phyloP scores from a whole-genome alignment of 2,329 filamentous ascomycete species.

The Diaporthe aspalathi region DNA sequence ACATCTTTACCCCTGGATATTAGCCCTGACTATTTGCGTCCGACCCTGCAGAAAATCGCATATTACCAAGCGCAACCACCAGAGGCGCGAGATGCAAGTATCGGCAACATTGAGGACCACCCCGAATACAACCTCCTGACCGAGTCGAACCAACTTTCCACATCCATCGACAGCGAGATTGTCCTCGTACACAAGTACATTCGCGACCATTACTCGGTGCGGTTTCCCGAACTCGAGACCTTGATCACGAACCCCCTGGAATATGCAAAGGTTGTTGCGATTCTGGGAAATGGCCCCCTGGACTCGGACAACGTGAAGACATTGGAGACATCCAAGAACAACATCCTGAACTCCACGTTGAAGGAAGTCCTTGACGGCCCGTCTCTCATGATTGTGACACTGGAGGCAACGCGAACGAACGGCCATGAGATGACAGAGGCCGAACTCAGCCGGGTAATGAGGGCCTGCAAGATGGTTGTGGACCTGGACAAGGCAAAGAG shows the following conservation, averaged over 20 bases:
- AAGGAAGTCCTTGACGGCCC: conserved; percentile 87
- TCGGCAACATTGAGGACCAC: conserved; percentile 91
- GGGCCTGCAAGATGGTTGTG: conserved; percentile 90
- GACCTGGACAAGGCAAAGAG: conserved; percentile 87
- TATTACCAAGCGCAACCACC: conserved; percentile 78
- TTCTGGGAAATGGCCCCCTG: conserved; percentile 92
- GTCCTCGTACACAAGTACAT: conserved; percentile 96
- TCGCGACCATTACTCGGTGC: conserved; percentile 91
- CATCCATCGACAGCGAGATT: conserved; percentile 92
- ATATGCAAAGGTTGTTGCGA: conserved; percentile 94
- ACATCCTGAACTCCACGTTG: conserved; percentile 79
- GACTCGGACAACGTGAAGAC: conserved; percentile 83
- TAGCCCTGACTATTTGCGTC: conserved; percentile 75
- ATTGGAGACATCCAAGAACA: conserved; percentile 80
- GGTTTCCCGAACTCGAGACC: conserved; percentile 92
- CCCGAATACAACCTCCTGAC: conserved; percentile 91
- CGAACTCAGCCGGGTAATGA: conserved; percentile 79
- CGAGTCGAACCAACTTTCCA: conserved; percentile 89
- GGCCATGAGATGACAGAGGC: conserved; percentile 80
- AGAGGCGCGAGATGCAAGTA: conserved; percentile 66
- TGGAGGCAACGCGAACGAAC: conserved; percentile 91
- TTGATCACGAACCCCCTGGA: conserved; percentile 92
- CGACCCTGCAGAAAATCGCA: conserved; percentile 78
- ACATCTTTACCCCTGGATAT: conserved; percentile 68
- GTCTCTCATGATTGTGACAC: conserved; percentile 93